phyloP scores from a whole-genome alignment of 2,329 filamentous ascomycete species.

The Nemania sp. region DNA sequence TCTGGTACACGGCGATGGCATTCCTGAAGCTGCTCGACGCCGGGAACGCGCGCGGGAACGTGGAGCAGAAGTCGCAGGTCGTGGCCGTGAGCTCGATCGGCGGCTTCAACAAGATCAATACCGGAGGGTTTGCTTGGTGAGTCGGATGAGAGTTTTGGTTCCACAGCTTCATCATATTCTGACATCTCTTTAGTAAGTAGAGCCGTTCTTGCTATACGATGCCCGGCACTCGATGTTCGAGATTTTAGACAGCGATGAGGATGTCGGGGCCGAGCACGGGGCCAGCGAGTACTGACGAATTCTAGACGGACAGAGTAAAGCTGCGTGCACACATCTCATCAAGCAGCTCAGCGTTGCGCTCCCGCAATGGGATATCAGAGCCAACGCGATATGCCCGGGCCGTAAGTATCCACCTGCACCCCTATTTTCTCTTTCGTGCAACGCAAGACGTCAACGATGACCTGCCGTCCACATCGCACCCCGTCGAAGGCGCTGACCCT shows the following conservation, averaged over 20 bases:
- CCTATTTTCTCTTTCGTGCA: background rate
- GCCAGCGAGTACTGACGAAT: conserved; percentile 10
- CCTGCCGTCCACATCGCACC: background rate
- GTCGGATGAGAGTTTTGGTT: background rate
- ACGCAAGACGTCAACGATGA: background rate
- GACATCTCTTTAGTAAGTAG: conserved; percentile 22
- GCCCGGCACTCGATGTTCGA: background rate
- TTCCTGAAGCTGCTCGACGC: conserved; percentile 70
- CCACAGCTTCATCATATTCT: background rate
- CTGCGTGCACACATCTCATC: conserved; percentile 71
- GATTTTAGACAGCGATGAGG: background rate
- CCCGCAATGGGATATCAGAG: conserved; percentile 62
- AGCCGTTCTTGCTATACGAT: background rate
- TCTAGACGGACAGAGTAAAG: conserved; percentile 72
- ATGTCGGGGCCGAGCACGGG: background rate
- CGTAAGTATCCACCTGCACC: conserved; percentile 45
- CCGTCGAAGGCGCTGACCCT: conserved; percentile 3
- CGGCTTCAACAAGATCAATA: conserved; percentile 71
- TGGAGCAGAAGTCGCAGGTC: conserved; percentile 59
- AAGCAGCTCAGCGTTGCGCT: conserved; percentile 73
- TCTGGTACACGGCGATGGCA: conserved; percentile 76
- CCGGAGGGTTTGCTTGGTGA: conserved; percentile 71
- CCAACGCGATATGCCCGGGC: conserved; percentile 52
- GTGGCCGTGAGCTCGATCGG: conserved; percentile 78
- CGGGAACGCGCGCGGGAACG: conserved; percentile 66